Percentiles rank a stretch among this genome's conserved stretches.
Conservation (phyloP, 2,329 filamentous ascomycete species). For the Aureobasidium sp. region DNA sequence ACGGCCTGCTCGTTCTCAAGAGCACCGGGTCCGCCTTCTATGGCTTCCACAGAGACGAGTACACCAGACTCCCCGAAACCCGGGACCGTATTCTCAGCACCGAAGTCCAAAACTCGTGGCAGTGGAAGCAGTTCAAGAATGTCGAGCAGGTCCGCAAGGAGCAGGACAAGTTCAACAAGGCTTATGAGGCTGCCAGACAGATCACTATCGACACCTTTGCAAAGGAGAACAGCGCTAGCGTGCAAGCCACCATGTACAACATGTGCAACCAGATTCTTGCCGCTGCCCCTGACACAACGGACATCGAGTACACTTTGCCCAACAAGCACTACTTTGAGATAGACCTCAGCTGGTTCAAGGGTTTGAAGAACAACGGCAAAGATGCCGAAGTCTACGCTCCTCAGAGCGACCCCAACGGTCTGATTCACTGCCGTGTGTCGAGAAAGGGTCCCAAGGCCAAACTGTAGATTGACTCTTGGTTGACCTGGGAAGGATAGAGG, state of each 20-base stretch:
- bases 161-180: slow-evolving; percentile 63
- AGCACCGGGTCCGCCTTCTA: slow-evolving; percentile 95
- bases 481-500: neutral
- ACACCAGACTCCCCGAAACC: slow-evolving; percentile 79
- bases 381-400: slow-evolving; percentile 94
- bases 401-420: slow-evolving; percentile 84
- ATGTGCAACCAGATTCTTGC: slow-evolving; percentile 85
- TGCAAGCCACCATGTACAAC: slow-evolving; percentile 98
- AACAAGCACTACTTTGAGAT: slow-evolving; percentile 99
- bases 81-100: slow-evolving; percentile 96
- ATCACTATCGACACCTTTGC: slow-evolving; percentile 93
- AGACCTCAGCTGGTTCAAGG: slow-evolving; percentile 95
- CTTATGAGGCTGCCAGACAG: slow-evolving; percentile 66
- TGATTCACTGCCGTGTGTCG: slow-evolving; percentile 87
- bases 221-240: slow-evolving; percentile 80
- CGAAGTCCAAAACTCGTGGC: slow-evolving; percentile 80
- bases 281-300: slow-evolving; percentile 60
- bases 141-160: slow-evolving; percentile 59
- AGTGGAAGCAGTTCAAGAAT: slow-evolving; percentile 64
- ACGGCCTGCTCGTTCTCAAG: slow-evolving; percentile 82
- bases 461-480: slow-evolving; percentile 24
- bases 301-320: slow-evolving; percentile 75
- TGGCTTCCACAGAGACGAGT: slow-evolving; percentile 88
- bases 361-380: slow-evolving; percentile 85
- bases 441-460: slow-evolving; percentile 41